Base-by-base conservation (phyloP, 192 early-diverging fungal genomes). In the Coemansia sp. region DNA sequence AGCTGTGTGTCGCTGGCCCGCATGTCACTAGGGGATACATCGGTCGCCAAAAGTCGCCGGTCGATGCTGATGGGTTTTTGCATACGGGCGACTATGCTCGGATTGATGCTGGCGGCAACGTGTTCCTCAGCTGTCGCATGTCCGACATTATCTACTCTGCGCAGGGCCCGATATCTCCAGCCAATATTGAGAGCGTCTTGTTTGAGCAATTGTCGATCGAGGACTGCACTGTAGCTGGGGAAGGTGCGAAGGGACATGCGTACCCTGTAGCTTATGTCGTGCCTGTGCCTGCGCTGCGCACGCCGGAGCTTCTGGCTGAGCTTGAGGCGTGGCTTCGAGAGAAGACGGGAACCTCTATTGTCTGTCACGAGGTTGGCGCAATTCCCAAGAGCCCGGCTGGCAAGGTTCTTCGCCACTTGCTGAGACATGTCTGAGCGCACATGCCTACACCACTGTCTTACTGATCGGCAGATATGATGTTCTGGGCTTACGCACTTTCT, bases 61-160 rank as follows among this genome's bases (percentile, higher is more conserved):
- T 94, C 60, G 87, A 86, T 58, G 29, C 59, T 0, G 92, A 94
- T 34, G 93, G 94, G 0, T 97, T 86, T 77, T 69, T 95, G 44
- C 89, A 87, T 39, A 94, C 91, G 4, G 91, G 91, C 21, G 96
- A 98, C 74, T 80, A 94, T 51, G 94, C 85, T 8, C 51, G 81
- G 1, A 73, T 89, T 8, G 86, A 88, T 66, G 75, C 82, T 36
- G 63, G 91, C 19, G 91, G 90, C 9, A 50, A 86, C 34, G 85
- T 90, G 60, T 88, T 70, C 75, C 77, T 89, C 19, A 72, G 84
- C 10, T 90, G 91, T 58, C 90, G 96, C 1, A 50, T 93, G 14
- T 93, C 91, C 66, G 94, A 96, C 63, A 73, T 97, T 25, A 93
- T 96, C 74, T 92, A 95, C 68, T 93, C 94, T 84, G 88, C 91